Conservation (phyloP, 1,284 basidiomycete genomes). For the Clitocybe nebularis region DNA sequence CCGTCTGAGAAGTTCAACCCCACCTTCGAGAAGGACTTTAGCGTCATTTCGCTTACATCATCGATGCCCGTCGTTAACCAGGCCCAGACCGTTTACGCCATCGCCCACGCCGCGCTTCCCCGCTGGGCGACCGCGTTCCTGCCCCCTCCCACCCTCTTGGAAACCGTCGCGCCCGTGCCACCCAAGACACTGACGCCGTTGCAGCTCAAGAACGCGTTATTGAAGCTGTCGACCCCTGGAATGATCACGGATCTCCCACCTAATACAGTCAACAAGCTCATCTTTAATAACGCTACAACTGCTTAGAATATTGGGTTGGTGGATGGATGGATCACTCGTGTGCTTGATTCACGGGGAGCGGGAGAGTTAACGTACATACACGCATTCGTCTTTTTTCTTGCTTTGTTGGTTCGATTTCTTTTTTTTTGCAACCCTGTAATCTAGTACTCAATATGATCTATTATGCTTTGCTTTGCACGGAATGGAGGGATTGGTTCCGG, state of each 20-base stretch:
- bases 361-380: no score
- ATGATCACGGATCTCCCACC: constrained; percentile 47
- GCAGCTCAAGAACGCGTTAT: constrained; percentile 73
- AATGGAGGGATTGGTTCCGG: no score
- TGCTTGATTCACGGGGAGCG: not conserved
- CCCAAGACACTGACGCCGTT: constrained; percentile 52
- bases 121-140: constrained; percentile 56
- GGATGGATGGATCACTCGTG: not conserved
- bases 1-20: constrained; percentile 61
- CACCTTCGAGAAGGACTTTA: constrained; percentile 27
- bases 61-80: constrained; percentile 21
- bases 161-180: constrained; percentile 41
- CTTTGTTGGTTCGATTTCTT: no score
- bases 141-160: constrained; percentile 50
- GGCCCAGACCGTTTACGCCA: constrained; percentile 43
- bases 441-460: no score
- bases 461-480: no score
- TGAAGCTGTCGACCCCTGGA: constrained; percentile 56
- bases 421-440: no score
- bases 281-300: constrained; percentile 82
- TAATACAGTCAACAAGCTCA: constrained; percentile 67
- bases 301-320: no score
- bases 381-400: no score
- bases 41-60: constrained; percentile 23
- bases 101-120: constrained; percentile 55